A percentile compares a stretch with the other conserved stretches of the same genome.
Conservation (phyloP, 2,329 filamentous ascomycete genomes). For the Fusarium sp. region DNA sequence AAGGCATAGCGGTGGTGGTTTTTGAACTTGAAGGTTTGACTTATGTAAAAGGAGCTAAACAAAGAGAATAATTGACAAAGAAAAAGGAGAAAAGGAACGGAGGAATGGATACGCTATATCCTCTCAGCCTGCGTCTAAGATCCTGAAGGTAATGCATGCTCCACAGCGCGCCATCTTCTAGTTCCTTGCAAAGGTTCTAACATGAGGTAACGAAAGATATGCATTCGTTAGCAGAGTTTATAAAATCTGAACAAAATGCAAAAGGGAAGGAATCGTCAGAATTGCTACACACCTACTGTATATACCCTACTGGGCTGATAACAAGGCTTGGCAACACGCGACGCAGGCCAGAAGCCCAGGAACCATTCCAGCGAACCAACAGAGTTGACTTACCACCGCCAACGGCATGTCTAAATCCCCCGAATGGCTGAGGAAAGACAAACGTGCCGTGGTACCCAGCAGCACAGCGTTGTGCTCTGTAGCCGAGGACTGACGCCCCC, state of each 20-base stretch:
- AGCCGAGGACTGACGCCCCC: not conserved
- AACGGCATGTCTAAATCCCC: not conserved
- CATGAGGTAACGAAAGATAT: too few species aligned
- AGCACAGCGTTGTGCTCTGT: not conserved
- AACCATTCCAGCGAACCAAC: conserved; percentile 7
- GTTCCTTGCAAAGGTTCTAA: too few species aligned
- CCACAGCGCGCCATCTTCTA: too few species aligned
- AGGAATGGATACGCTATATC: too few species aligned
- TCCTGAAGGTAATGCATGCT: too few species aligned
- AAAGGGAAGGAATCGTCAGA: too few species aligned
- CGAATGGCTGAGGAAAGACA: not conserved
- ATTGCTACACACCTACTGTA: too few species aligned
- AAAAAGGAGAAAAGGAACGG: not conserved
- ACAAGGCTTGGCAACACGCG: not conserved
- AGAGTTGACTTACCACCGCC: not conserved
- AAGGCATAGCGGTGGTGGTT: not conserved
- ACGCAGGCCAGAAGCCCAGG: not conserved
- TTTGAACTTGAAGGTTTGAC: not conserved
- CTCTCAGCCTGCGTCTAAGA: too few species aligned
- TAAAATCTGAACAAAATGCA: too few species aligned
- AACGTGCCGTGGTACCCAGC: too few species aligned
- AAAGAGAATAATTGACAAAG: too few species aligned
- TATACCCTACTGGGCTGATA: not conserved
- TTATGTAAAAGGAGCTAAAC: not conserved
- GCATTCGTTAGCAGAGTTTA: too few species aligned